Evolutionary conservation across 805 yeast species (phyloP).

Genomic region (Brettanomyces sp.): DNA sequence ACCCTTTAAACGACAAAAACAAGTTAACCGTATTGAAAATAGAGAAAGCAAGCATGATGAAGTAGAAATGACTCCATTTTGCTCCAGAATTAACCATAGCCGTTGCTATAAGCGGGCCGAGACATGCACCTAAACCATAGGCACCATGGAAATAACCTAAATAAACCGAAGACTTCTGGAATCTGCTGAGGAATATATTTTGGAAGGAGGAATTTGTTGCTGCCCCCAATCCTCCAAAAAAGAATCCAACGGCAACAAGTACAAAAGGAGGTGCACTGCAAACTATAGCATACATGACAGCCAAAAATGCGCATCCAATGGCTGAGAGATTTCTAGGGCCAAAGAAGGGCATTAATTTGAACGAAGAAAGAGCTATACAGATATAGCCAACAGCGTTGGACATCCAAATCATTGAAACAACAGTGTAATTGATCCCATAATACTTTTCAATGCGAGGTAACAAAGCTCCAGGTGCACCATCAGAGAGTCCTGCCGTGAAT

Average conservation of each 20-base stretch:
- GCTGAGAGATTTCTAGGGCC: conserved; percentile 33
- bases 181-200: conserved; percentile 40
- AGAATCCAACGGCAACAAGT: conserved; percentile 38
- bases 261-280: conserved; percentile 41
- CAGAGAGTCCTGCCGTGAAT: conserved; percentile 36
- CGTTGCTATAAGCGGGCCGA: conserved; percentile 59
- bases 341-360: conserved; percentile 30
- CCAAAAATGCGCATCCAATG: conserved; percentile 28
- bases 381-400: conserved; percentile 50
- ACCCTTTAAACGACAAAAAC: conserved; percentile 38
- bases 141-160: conserved; percentile 59
- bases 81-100: conserved; percentile 38
- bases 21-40: conserved; percentile 25
- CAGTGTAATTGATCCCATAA: conserved; percentile 38
- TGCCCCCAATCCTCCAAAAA: conserved; percentile 50
- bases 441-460: conserved; percentile 42
- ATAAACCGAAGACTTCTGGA: conserved; percentile 45
- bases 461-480: conserved; percentile 55
- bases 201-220: conserved; percentile 41
- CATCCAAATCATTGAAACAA: conserved; percentile 52
- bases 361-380: conserved; percentile 39
- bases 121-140: conserved; percentile 66
- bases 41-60: conserved; percentile 36
- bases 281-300: conserved; percentile 36
- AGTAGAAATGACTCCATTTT: conserved; percentile 46